Base-by-base conservation (phyloP, 2,329 filamentous ascomycete species). In the Cladorrhinum sp. region DNA sequence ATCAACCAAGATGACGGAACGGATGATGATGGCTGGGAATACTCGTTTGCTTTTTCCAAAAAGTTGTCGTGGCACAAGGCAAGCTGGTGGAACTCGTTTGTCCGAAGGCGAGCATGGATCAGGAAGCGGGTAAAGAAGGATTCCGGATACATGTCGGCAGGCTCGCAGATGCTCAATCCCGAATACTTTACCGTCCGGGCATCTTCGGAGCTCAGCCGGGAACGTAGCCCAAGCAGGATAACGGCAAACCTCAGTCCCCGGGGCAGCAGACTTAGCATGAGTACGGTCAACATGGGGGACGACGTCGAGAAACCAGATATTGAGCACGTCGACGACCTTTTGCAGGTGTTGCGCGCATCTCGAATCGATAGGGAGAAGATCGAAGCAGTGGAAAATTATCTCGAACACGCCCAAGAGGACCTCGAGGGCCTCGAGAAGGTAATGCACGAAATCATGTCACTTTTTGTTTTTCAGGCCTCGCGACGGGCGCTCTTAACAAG, bases 1-100 rank as follows among this genome's bases (percentile, higher is more conserved):
- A 70, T 89, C 66, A 82, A 85, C 61, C 78, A 91, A 83, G 91
- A 93, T 78, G 84, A 89, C 2, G 88, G 89, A 61, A 86, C 90
- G 10, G 95, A 98, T 69, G 89, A 93, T 64, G 90, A 93, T 64
- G 95, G 95, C 2, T 99, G 95, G 95, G 89, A 96, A 72, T 99
- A 99, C 75, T 95, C 91, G 16, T 92, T 97, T 72, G 88, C 90
- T 66, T 99, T 98, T 71, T 79, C 80, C 65, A 85, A 82, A 62
- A 79, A 77, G 48, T 92, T 90, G 66, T 85, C 86, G 2, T 99
- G 95, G 95, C 95, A 99, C 74, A 88, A 88, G 2, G 90, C 90
- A 18, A 89, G 86, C 24, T 98, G 93, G 93, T 96, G 92, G 75
- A 93, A 93, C 73, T 96, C 92, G 1, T 99, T 93, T 71, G 95